phyloP scores from a whole-genome alignment of 371 early-diverging fungal genomes.

The Mortierella sp. region DNA sequence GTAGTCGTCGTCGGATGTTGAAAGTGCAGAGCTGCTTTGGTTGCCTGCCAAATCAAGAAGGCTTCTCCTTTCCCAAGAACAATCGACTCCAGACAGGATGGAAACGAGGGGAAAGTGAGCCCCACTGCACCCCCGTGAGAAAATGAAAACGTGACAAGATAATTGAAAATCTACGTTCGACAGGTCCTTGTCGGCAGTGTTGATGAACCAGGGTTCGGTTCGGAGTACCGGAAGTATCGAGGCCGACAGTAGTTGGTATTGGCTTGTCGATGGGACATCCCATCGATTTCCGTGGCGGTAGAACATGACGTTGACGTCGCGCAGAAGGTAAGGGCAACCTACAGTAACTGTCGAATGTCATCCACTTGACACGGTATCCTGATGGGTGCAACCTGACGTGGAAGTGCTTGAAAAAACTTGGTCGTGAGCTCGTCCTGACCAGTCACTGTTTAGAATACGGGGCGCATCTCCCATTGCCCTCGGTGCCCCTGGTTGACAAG shows the following conservation, averaged over 20 bases:
- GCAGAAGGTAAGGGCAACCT: slow-evolving; percentile 58
- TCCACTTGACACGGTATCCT: slow-evolving; percentile 40
- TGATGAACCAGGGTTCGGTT: slow-evolving; percentile 68
- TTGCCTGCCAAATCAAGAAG: slow-evolving; percentile 17
- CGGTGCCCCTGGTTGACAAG: background rate
- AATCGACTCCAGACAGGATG: background rate
- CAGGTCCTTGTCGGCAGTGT: slow-evolving; percentile 22
- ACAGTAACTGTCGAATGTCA: slow-evolving; percentile 64
- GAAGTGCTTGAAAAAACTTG: slow-evolving; percentile 45
- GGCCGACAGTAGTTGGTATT: slow-evolving; percentile 54
- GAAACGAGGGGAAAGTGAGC: no score
- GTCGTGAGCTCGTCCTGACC: slow-evolving; percentile 38
- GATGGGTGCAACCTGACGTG: slow-evolving; percentile 56
- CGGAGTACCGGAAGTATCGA: slow-evolving; percentile 60
- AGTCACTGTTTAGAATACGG: slow-evolving; percentile 51
- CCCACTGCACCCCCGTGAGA: no score
- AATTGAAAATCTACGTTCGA: no score
- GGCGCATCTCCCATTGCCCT: slow-evolving; percentile 49
- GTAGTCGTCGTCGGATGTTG: background rate
- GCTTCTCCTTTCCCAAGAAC: background rate
- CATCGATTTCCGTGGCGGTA: slow-evolving; percentile 63
- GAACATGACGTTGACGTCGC: slow-evolving; percentile 62
- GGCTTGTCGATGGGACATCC: slow-evolving; percentile 58
- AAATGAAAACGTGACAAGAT: no score
- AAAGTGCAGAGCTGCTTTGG: background rate